Conservation (phyloP, 257 asterid species). For the Solanum medicagineum region DNA sequence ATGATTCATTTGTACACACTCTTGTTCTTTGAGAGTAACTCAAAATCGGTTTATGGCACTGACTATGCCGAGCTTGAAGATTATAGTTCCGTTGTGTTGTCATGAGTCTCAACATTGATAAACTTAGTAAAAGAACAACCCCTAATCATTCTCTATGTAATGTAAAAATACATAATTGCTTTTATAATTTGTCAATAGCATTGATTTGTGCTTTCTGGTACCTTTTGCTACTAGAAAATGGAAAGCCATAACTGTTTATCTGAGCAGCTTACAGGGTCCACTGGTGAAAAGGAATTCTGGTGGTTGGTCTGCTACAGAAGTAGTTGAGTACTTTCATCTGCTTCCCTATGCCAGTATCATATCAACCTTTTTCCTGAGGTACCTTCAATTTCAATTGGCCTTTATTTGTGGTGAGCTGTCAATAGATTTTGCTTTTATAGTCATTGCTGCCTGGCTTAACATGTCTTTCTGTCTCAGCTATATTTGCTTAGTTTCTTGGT, state of each 20-base stretch:
- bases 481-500: background rate
- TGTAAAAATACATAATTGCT: background rate
- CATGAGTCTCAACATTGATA: background rate
- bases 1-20: background rate
- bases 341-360: slow-evolving; percentile 51
- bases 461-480: background rate
- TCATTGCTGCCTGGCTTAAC: background rate
- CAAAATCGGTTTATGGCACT: background rate
- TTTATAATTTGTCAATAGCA: background rate
- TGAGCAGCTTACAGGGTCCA: slow-evolving; percentile 54
- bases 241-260: background rate
- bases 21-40: background rate
- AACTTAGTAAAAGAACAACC: background rate
- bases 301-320: slow-evolving; percentile 27
- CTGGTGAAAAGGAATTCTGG: slow-evolving; percentile 16
- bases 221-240: background rate
- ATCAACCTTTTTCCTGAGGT: slow-evolving; percentile 45
- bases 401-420: background rate
- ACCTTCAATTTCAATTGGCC: background rate
- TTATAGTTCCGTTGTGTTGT: background rate
- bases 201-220: background rate
- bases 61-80: background rate
- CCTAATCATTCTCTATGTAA: background rate
- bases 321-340: slow-evolving; percentile 34
- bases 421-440: background rate